Evolutionary conservation across 441 rosid genomes (phyloP).

Genomic region (Gossypium aridum): DNA sequence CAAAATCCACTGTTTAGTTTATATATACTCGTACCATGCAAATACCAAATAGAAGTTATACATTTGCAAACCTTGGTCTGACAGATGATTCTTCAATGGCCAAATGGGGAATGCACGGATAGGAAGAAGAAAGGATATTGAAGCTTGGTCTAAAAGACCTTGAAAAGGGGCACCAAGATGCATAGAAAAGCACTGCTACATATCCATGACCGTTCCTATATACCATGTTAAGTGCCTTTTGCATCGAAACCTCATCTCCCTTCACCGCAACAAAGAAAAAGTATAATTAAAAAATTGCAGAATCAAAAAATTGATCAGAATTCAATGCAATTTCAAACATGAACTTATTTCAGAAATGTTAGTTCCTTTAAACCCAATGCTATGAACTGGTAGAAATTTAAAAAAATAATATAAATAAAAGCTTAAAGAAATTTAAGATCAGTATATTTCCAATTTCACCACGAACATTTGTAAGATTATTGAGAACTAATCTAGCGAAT

Average conservation of each 20-base stretch:
- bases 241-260: slow-evolving; percentile 83
- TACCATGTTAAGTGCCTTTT: slow-evolving; percentile 53
- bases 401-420: not conserved
- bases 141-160: slow-evolving; percentile 58
- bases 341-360: not conserved
- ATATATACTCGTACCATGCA: not conserved
- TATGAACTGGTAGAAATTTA: not conserved
- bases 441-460: not conserved
- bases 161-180: slow-evolving; percentile 97
- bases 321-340: not conserved
- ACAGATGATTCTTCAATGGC: slow-evolving; percentile 77
- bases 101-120: slow-evolving; percentile 66
- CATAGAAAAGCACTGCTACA: slow-evolving; percentile 85
- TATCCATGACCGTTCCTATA: slow-evolving; percentile 46
- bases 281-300: slow-evolving; percentile 5
- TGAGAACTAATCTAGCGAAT: not conserved
- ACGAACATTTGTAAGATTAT: not conserved
- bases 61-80: slow-evolving; percentile 64
- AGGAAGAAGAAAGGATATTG: slow-evolving; percentile 58
- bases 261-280: slow-evolving; percentile 23
- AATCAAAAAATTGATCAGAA: not conserved
- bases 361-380: not conserved
- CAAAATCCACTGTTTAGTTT: not conserved
- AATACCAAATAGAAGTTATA: not conserved
- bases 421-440: not conserved